These are phyloP conservation scores for Hippophae rhamnoides DNA, from an alignment of 306 rosid genomes.

Conservation along the genomic window DNA sequence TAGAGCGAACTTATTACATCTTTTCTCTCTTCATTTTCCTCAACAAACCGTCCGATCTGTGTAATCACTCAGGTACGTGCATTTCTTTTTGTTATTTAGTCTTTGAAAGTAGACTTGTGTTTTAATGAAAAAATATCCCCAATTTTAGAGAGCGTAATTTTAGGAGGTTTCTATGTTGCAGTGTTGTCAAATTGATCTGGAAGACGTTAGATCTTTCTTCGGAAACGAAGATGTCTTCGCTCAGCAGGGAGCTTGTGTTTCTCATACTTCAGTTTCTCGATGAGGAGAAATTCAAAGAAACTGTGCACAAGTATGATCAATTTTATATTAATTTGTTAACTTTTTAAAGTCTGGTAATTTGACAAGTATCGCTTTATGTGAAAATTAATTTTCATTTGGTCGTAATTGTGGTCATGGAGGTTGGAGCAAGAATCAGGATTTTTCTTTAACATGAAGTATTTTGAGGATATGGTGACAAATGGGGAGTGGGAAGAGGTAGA, in stretches of 20 bases:
- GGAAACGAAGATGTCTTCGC: constrained; percentile 73
- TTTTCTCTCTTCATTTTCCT: constrained; percentile 25
- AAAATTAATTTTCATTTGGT: not conserved
- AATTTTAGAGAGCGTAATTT: not conserved
- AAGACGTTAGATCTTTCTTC: constrained; percentile 41
- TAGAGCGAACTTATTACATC: constrained; percentile 47
- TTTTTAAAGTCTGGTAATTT: not conserved
- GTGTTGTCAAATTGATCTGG: constrained; percentile 52
- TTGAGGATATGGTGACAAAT: constrained; percentile 91
- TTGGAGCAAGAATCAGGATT: constrained; percentile 98
- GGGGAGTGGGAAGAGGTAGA: constrained; percentile 99
- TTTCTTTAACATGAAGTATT: constrained; percentile 94
- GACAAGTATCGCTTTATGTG: not conserved
- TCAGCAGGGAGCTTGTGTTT: constrained; percentile 97
- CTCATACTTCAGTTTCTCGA: constrained; percentile 99
- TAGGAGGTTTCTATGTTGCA: constrained; percentile 7
- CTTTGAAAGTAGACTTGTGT: not conserved
- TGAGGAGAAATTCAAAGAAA: constrained; percentile 96
- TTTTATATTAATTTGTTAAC: not conserved
- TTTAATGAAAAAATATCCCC: not conserved
- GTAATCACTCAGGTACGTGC: constrained; percentile 32
- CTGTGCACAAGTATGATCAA: constrained; percentile 74
- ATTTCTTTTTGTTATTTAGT: not conserved
- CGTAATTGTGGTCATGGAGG: constrained; percentile 49
- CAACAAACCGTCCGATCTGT: constrained; percentile 61